These are phyloP conservation scores for Cystofilobasidium macerans DNA, from an alignment of 768 basidiomycete species.

Conservation along the genomic window DNA sequence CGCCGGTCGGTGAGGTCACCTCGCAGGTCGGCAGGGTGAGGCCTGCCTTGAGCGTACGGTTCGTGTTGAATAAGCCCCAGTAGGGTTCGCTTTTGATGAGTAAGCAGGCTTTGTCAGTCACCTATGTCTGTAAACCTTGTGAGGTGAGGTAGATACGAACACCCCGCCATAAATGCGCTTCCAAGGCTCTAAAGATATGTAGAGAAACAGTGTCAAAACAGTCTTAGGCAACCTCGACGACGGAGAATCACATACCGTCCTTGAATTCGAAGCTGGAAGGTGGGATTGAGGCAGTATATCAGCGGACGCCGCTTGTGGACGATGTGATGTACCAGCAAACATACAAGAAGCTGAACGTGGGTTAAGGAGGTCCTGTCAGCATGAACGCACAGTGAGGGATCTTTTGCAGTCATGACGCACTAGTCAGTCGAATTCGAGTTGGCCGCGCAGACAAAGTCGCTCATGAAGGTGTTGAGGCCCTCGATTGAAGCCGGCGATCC, in stretches of 20 bases:
- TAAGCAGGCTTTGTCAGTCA: background rate
- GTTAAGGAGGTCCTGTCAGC: background rate
- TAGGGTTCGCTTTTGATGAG: conserved; percentile 38
- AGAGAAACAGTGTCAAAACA: no score
- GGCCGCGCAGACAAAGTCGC: conserved; percentile 78
- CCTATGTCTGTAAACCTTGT: no score
- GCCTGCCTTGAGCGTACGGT: conserved; percentile 13
- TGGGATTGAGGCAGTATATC: no score
- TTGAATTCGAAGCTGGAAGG: conserved; percentile 53
- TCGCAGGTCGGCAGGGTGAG: conserved; percentile 6
- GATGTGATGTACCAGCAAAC: no score
- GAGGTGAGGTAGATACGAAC: no score
- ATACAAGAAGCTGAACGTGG: conserved; percentile 17
- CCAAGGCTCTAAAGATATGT: no score
- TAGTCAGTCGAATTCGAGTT: conserved; percentile 70
- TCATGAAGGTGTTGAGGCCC: conserved; percentile 54
- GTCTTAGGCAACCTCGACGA: no score
- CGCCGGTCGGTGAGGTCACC: conserved; percentile 13
- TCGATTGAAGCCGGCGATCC: conserved; percentile 46
- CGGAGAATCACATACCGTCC: conserved; percentile 76
- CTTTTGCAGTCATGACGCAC: conserved; percentile 51
- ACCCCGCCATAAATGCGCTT: no score
- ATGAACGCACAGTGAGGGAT: conserved; percentile 9
- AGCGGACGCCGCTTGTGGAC: no score
- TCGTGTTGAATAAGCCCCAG: conserved; percentile 57